Conservation (phyloP, 139 green algal species). For the Haematococcus lacustris region DNA sequence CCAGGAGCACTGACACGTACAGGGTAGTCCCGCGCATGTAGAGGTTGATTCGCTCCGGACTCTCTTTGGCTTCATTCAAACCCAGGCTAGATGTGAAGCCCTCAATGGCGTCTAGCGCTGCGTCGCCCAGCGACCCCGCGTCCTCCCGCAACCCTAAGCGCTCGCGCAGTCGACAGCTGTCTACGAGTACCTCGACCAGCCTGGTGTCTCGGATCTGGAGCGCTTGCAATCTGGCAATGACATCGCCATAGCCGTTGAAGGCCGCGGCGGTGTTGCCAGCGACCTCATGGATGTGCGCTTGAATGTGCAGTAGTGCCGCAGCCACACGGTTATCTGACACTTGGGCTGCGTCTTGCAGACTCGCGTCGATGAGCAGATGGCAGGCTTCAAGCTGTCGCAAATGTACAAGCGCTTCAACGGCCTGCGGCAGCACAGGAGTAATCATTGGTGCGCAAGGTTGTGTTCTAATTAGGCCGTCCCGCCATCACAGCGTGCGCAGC, state of each 20-base stretch:
- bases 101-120: slow-evolving; percentile 3
- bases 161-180: slow-evolving; percentile 18
- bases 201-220: slow-evolving; percentile 16
- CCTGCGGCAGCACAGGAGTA: too few species aligned
- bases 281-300: slow-evolving; percentile 3
- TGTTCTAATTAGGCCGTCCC: too few species aligned
- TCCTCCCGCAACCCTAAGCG: slow-evolving; percentile 17
- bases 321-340: not conserved
- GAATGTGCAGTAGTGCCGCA: slow-evolving; percentile 6
- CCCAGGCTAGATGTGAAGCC: slow-evolving; percentile 11
- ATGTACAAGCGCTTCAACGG: not conserved
- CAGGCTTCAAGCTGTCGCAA: slow-evolving; percentile 14
- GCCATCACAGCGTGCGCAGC: not conserved
- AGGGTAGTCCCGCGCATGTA: slow-evolving; percentile 18
- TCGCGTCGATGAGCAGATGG: not conserved
- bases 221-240: slow-evolving; percentile 6
- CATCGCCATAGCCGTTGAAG: slow-evolving; percentile 11
- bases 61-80: slow-evolving; percentile 19
- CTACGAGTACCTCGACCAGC: slow-evolving; percentile 12
- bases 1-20: slow-evolving; percentile 17
- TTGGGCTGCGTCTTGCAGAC: slow-evolving; percentile 3
- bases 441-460: too few species aligned
- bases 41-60: slow-evolving; percentile 35
- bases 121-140: slow-evolving; percentile 6
- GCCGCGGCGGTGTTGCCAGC: slow-evolving; percentile 18